Evolutionary conservation across 257 asterid species (phyloP), one percentile per base, ranked within the genome.

Genomic region (Scutellaria barbata): DNA sequence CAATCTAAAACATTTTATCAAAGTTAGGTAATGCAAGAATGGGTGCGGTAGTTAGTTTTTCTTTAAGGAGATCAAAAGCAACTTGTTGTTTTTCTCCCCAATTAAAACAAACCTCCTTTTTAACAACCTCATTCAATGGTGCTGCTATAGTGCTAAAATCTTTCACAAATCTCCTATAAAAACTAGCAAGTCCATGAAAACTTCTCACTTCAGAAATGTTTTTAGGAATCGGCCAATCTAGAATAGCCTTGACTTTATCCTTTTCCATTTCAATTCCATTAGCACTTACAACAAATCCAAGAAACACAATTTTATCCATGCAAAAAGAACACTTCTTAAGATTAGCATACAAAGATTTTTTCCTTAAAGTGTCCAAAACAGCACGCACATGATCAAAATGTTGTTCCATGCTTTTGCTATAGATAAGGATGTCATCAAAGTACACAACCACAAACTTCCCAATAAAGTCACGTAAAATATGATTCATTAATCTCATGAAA

Each of bases 1-100:
- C 43, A 30, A 58, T 43, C 12, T 45, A 1, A 45, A 45, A 45
- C 5, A 9, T 45, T 45, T 45, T 45, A n/a, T 45, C 25, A 20
- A 20, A 20, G 25, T 55, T 55, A 55, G 64, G 64, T 12, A 33
- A 58, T 58, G 64, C 64, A 58, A 58, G 64, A 58, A 58, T 58
- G 7, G 64, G 45, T 2, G 64, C 64, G 33, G 64, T 58, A 58
- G 43, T 58, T 13, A 33, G 46, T 33, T 33, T 33, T 33, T 58
- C 17, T 58, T 12, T 33, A 13, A 58, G 42, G 18, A 58, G 64
- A 1, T 58, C 12, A 12, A 58, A 58, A 9, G 45, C 64, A 58
- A 10, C 6, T 33, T 58, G 16, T 58, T 58, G 20, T n/a, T 58
- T 58, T 30, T 58, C 64, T 12, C 45, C 43, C 64, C 64, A 58